Conservation (phyloP, 352 stramenopile genomes). For the Blastocystis hominis region DNA sequence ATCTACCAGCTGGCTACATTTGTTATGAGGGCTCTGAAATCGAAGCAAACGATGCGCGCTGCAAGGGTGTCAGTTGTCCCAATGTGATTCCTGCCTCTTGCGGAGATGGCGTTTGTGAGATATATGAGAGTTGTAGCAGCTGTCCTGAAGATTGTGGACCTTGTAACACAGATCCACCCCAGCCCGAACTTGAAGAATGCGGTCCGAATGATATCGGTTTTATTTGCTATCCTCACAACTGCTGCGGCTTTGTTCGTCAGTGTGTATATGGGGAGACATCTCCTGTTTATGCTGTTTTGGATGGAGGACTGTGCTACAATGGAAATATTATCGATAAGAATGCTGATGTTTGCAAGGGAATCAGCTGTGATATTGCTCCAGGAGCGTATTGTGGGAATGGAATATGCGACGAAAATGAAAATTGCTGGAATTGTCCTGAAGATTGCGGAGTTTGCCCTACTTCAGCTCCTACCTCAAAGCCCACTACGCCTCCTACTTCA, state of each 20-base stretch:
- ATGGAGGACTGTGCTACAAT: slow-evolving; percentile 29
- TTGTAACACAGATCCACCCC: not conserved
- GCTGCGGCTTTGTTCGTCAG: slow-evolving; percentile 29
- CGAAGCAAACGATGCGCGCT: not conserved
- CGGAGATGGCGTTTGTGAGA: slow-evolving; percentile 42
- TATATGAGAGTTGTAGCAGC: slow-evolving; percentile 35
- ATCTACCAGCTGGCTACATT: not conserved
- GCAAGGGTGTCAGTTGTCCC: not conserved
- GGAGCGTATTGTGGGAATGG: slow-evolving; percentile 38
- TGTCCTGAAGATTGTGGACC: slow-evolving; percentile 48
- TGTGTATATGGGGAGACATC: slow-evolving; percentile 17
- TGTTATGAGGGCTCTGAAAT: slow-evolving; percentile 33
- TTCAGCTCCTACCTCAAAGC: not conserved
- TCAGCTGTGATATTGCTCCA: not conserved
- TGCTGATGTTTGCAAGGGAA: not conserved
- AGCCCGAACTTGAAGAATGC: not conserved
- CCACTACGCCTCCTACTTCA: not conserved
- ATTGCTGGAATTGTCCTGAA: slow-evolving; percentile 36
- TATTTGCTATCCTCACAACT: slow-evolving; percentile 44
- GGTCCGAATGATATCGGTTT: slow-evolving; percentile 7
- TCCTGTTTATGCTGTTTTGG: not conserved
- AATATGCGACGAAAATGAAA: not conserved
- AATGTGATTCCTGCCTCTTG: not conserved
- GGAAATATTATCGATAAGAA: slow-evolving; percentile 17
- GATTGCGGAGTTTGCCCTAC: slow-evolving; percentile 45